These are phyloP conservation scores for Cyberlindnera xylosilytica DNA, from an alignment of 805 yeast genomes.

Conservation along the genomic window DNA sequence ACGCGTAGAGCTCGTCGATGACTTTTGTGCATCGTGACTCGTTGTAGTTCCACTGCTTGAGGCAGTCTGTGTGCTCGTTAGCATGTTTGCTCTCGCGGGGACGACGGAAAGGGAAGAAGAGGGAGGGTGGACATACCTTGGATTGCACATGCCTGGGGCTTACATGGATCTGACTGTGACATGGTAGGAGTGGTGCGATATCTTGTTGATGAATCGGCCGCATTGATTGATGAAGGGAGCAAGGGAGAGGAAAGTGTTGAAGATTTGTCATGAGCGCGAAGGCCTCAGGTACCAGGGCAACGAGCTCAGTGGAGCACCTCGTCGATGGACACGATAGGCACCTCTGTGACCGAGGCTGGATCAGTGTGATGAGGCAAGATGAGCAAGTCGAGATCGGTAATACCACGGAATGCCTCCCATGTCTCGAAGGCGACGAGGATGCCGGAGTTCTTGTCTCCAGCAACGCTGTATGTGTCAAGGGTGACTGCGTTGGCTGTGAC, in stretches of 20 bases:
- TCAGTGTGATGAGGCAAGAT: neutral
- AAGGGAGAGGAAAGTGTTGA: neutral
- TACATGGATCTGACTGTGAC: constrained; percentile 48
- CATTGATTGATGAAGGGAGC: too few relatives aligned
- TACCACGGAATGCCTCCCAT: neutral
- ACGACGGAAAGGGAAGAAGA: too few relatives aligned
- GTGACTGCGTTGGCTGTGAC: neutral
- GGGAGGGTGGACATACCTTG: constrained; percentile 48
- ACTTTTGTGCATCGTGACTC: constrained; percentile 70
- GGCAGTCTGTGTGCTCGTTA: constrained; percentile 46
- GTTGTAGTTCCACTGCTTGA: constrained; percentile 56
- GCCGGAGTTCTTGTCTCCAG: constrained; percentile 2
- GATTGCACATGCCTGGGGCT: constrained; percentile 77
- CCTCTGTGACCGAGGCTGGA: neutral
- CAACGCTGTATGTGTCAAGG: constrained; percentile 4
- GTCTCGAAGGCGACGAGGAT: neutral
- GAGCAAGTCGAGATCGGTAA: neutral
- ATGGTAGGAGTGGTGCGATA: neutral
- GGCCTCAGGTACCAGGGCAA: neutral
- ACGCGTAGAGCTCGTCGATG: constrained; percentile 69
- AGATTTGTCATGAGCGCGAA: neutral
- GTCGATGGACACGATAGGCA: neutral
- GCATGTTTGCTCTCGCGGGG: too few relatives aligned
- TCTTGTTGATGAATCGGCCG: too few relatives aligned
- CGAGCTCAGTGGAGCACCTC: neutral